phyloP scores from a whole-genome alignment of 2,329 filamentous ascomycete species.

The Epichloe sibirici region DNA sequence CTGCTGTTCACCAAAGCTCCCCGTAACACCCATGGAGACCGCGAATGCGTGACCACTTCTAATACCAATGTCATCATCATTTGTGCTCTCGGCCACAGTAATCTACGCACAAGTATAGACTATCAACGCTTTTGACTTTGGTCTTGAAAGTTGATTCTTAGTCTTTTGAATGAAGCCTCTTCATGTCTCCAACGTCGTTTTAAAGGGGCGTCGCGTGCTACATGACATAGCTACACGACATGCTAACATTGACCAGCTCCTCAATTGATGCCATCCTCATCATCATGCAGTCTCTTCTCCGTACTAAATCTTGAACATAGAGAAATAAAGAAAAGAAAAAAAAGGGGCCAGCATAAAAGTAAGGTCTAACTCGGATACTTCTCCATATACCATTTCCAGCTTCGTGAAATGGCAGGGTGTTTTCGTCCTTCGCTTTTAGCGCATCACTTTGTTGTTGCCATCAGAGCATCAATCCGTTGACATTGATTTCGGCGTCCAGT shows the following conservation, averaged over 20 bases:
- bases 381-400: neutral
- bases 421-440: neutral
- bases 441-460: neutral
- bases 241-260: conserved; percentile 1
- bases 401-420: neutral
- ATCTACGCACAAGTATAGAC: no score
- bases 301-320: neutral
- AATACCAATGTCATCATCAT: no score
- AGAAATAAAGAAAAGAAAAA: no score
- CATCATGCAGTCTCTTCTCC: neutral
- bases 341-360: neutral
- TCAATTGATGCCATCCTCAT: neutral
- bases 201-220: conserved; percentile 3
- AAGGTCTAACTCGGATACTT: neutral
- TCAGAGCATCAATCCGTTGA: neutral
- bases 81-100: no score
- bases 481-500: neutral
- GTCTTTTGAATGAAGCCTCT: neutral
- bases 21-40: no score
- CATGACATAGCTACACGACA: conserved; percentile 1
- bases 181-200: conserved; percentile 3
- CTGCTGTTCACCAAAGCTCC: no score
- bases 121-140: no score
- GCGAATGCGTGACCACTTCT: no score
- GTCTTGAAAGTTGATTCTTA: neutral